Evolutionary conservation across 2,329 filamentous ascomycete species (phyloP), one percentile per base, ranked within the genome.

Genomic region (Sclerotiophoma versabilis): DNA sequence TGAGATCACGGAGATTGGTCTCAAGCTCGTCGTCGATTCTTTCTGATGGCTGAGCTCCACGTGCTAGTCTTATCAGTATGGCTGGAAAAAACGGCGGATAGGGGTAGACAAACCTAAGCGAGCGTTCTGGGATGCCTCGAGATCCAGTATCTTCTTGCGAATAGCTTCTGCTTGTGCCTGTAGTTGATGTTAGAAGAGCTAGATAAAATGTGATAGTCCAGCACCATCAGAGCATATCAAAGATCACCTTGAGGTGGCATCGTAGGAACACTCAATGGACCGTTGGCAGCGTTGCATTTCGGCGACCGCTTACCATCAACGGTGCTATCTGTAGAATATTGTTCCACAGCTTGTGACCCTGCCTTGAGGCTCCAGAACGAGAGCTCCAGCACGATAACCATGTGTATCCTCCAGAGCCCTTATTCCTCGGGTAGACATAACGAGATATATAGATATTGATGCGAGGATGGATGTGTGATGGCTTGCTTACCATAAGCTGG

Each of bases 1-100:
- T 75, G 52, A 81, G 80, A 33, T 80, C 79, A 29, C 80, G 77
- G 36, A 80, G 76, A 14, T 76, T 70, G 29, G 76, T 69, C 58
- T 81, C 79, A 3, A 82, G 73, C 25, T 77, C 75, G 39, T 76
- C 72, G 59, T 81, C 79, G 19, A 80, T 72, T n/a, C 69, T 65
- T 11, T 72, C 66, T 15, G 75, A 75, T 11, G 73, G 67, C 26
- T 65, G 58, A 15, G 75, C 71, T 22, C 70, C 72, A 6, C 72
- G 71, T 5, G 61, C 75, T 77, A n/a, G 19, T 17, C 9, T 19
- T 12, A 41, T 61, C 27, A 60, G 62, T 49, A 17, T n/a, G 17
- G 23, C 19, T 32, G 12, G 17, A 19, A 27, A 20, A 29, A 5
- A 23, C 14, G 17, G 17, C 19, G 29, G 20, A 12, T 23, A 20